These are phyloP conservation scores for Aethionema arabicum DNA, from an alignment of 345 rosid species.

Conservation along the genomic window DNA sequence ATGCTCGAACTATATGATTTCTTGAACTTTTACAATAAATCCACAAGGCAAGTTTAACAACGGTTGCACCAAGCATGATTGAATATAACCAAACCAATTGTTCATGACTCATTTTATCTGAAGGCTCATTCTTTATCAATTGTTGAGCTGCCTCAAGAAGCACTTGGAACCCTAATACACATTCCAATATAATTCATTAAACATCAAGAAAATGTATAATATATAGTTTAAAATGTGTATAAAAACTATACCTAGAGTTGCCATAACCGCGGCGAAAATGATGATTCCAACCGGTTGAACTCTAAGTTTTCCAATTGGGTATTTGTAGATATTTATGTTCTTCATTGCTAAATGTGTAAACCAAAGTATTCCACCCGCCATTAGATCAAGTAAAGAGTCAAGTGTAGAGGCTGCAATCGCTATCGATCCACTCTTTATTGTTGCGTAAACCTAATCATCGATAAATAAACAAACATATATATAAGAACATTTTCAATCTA, in stretches of 20 bases:
- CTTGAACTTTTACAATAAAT: constrained; percentile 76
- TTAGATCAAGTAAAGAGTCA: constrained; percentile 89
- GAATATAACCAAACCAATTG: constrained; percentile 67
- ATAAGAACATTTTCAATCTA: background rate
- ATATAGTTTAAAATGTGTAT: background rate
- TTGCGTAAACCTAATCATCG: constrained; percentile 67
- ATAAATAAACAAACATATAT: constrained; percentile 3
- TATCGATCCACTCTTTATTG: constrained; percentile 80
- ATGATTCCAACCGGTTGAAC: constrained; percentile 94
- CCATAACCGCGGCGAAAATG: constrained; percentile 92
- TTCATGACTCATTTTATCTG: constrained; percentile 46
- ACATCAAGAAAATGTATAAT: background rate
- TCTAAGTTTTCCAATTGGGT: constrained; percentile 95
- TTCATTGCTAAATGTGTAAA: constrained; percentile 90
- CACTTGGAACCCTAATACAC: constrained; percentile 71
- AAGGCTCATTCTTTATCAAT: constrained; percentile 45
- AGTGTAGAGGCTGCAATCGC: constrained; percentile 97
- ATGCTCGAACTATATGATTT: constrained; percentile 85
- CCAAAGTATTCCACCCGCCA: constrained; percentile 98
- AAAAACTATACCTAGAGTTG: constrained; percentile 69
- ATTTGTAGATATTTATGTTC: constrained; percentile 72
- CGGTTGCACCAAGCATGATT: constrained; percentile 83
- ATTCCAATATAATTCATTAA: background rate
- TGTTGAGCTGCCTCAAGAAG: constrained; percentile 70
- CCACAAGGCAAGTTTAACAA: constrained; percentile 78